Percentiles rank a stretch among this genome's conserved stretches.
Conservation (phyloP, 2,329 filamentous ascomycete genomes). For the Cadophora luteo-olivacea region DNA sequence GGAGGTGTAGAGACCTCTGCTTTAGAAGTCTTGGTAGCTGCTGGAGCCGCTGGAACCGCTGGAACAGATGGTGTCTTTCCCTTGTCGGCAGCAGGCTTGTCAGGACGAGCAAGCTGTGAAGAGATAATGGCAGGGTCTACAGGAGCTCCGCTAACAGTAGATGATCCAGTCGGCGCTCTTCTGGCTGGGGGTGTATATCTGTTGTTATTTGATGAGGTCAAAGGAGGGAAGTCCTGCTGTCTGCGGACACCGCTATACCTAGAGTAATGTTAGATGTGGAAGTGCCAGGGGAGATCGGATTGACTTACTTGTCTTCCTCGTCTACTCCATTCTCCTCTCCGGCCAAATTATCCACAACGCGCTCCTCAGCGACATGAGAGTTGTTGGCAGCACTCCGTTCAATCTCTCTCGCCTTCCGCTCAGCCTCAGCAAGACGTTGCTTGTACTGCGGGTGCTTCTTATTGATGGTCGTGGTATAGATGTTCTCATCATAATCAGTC, state of each 20-base stretch:
- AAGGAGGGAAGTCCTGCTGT: slow-evolving; percentile 71
- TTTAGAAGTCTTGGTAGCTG: slow-evolving; percentile 37
- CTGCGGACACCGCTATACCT: slow-evolving; percentile 93
- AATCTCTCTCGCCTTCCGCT: slow-evolving; percentile 87
- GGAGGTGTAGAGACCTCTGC: slow-evolving; percentile 41
- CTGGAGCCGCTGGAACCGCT: slow-evolving; percentile 28
- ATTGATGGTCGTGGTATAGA: slow-evolving; percentile 93
- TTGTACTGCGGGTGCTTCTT: slow-evolving; percentile 82
- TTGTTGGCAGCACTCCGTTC: slow-evolving; percentile 77
- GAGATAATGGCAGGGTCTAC: slow-evolving; percentile 92
- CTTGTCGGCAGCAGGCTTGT: slow-evolving; percentile 42
- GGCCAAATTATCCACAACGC: slow-evolving; percentile 72
- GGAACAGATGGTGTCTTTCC: slow-evolving; percentile 42
- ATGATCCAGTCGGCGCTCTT: slow-evolving; percentile 76
- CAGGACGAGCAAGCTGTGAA: slow-evolving; percentile 70
- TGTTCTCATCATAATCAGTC: slow-evolving; percentile 91
- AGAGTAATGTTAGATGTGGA: slow-evolving; percentile 30
- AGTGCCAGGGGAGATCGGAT: background rate
- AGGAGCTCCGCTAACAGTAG: slow-evolving; percentile 77
- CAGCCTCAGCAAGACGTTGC: slow-evolving; percentile 78
- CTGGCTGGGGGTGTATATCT: slow-evolving; percentile 93
- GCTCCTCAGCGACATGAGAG: slow-evolving; percentile 88
- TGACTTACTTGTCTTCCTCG: slow-evolving; percentile 86
- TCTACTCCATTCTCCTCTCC: slow-evolving; percentile 72
- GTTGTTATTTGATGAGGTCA: slow-evolving; percentile 58